Evolutionary conservation across 148 eudicot species (phyloP), one percentile per base, ranked within the genome.

Genomic region (Dysphania ambrosioides): DNA sequence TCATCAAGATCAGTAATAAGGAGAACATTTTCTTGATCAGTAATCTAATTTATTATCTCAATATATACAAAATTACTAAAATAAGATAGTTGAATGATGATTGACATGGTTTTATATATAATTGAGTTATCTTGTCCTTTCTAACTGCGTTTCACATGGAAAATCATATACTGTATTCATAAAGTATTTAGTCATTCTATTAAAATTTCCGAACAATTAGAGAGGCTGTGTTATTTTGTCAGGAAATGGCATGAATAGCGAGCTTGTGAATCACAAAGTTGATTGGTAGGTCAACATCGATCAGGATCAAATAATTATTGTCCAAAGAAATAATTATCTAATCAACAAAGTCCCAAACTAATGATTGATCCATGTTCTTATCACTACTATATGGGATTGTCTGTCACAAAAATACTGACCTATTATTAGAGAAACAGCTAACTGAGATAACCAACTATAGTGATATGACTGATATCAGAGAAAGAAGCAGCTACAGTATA

Each of bases 201-300:
- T n/a, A n/a, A n/a, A n/a, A n/a, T n/a, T n/a, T n/a, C n/a, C n/a
- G n/a, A n/a, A n/a, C n/a, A n/a, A n/a, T n/a, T n/a, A n/a, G n/a
- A n/a, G n/a, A n/a, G n/a, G n/a, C n/a, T n/a, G n/a, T n/a, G n/a
- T n/a, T n/a, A n/a, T n/a, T n/a, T n/a, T n/a, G n/a, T n/a, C n/a
- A n/a, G n/a, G n/a, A n/a, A n/a, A 13, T 35, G 8, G 34, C 26
- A 68, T 2, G 32, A 41, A 40, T 49, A 29, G 58, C 30, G 44
- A 13, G 31, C 9, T 57, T 36, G 35, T 38, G 29, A 36, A 34
- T 6, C 36, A 18, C 40, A 51, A 64, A 78, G 59, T 41, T 23
- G 64, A 72, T 72, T 10, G 72, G 66, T 58, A 78, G 42, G 75
- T 78, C 80, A 72, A 72, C 80, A n/a, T n/a, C n/a, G n/a, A 72